Base-by-base conservation (phyloP, 768 basidiomycete genomes). In the Kwoniella dejecticola region DNA sequence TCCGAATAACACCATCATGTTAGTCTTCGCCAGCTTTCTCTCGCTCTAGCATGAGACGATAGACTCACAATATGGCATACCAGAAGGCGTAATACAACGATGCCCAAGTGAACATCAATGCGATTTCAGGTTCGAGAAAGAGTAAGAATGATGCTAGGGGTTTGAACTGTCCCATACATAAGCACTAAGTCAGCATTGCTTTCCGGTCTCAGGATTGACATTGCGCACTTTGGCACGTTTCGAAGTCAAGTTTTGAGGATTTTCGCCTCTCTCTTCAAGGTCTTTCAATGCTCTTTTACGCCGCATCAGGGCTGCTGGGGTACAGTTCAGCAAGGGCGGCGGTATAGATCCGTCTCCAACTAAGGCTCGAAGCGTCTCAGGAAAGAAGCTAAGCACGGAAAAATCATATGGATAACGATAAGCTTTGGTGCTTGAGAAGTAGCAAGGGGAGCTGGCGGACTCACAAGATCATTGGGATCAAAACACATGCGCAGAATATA, bases 301-400 rank as follows among this genome's bases (percentile, higher is more conserved):
- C 17, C 52, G 38, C 42, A 72, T 29, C 29, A 67, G 36, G 15
- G 66, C 68, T n/a, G 62, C 36, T 1, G 71, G 68, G 0, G 68
- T 63, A 41, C 61, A 63, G 54, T 69, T 74, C 19, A 73, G 54
- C 13, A 65, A n/a, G 17, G 76, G 76, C 6, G 77, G 75, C 7
- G 74, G 67, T 1, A 75, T 60, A 2, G 75, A 75, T 0, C 77
- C 77, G 49, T 77, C 69, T 12, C 74, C 77, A 17, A 78, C 77
- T 4, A 77, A 57, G 1, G 67, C 58, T n/a, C 77, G 72, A 24
- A 80, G 67, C 1, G 84, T 85, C 63, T 85, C 84, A 0, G 83
- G 83, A 21, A 84, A 69, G 52, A 83, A 50, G 29, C 58, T 60
- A 31, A 7, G 27, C 4, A 15, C 12, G 12, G 19, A 42, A 5